Conservation (phyloP, 2,329 filamentous ascomycete genomes). For the Epichloe brachyelytri region DNA sequence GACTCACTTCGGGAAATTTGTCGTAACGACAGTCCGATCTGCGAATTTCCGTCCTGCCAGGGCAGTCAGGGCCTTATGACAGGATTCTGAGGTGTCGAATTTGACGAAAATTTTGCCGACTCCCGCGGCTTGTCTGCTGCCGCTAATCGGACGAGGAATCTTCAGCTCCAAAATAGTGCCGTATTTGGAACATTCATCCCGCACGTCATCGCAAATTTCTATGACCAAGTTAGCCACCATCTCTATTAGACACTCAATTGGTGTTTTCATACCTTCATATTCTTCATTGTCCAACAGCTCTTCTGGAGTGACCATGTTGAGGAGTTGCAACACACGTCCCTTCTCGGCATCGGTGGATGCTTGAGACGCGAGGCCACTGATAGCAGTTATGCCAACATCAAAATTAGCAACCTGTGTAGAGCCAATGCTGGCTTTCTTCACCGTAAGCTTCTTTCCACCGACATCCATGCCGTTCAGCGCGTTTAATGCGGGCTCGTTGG, state of each 20-base stretch:
- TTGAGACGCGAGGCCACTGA: constrained; percentile 93
- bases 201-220: constrained; percentile 96
- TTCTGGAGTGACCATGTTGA: constrained; percentile 98
- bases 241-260: neutral
- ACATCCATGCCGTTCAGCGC: constrained; percentile 89
- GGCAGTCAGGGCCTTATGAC: constrained; percentile 75
- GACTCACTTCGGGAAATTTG: constrained; percentile 79
- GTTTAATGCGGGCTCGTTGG: constrained; percentile 77
- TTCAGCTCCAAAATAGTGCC: constrained; percentile 80
- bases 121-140: constrained; percentile 70
- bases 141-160: constrained; percentile 75
- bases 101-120: constrained; percentile 98
- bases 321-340: constrained; percentile 74
- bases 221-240: constrained; percentile 5
- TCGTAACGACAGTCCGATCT: constrained; percentile 89
- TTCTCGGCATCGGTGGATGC: constrained; percentile 66
- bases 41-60: constrained; percentile 92
- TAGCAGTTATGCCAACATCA: constrained; percentile 93
- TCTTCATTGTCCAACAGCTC: constrained; percentile 90
- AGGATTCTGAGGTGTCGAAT: constrained; percentile 64
- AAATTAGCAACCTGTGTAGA: constrained; percentile 84
- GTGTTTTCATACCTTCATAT: constrained; percentile 60
- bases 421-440: constrained; percentile 81
- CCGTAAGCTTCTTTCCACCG: constrained; percentile 73
- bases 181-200: constrained; percentile 86